Percentiles rank a stretch among this genome's conserved stretches.
Conservation (phyloP, 257 asterid genomes). For the Cynanchum wilfordii region DNA sequence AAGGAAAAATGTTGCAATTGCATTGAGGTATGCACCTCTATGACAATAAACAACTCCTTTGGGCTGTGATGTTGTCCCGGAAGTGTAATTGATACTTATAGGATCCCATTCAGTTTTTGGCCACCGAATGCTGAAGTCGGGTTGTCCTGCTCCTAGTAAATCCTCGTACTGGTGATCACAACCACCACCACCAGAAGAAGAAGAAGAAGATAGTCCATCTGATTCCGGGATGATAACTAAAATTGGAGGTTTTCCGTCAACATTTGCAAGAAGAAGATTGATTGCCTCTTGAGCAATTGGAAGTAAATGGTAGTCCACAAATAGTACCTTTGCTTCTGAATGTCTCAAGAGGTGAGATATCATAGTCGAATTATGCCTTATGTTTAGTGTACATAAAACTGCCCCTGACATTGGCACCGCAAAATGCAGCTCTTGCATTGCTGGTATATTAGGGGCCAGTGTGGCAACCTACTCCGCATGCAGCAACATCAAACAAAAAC, state of each 20-base stretch:
- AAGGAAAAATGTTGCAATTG: constrained; percentile 24
- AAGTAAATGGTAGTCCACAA: constrained; percentile 31
- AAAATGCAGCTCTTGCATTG: constrained; percentile 42
- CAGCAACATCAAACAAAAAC: background rate
- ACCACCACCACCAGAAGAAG: too few species aligned
- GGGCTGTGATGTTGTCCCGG: constrained; percentile 38
- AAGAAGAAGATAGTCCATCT: constrained; percentile 6
- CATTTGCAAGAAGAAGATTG: constrained; percentile 17
- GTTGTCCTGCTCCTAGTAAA: constrained; percentile 23
- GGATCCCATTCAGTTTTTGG: constrained; percentile 37
- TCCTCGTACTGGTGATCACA: constrained; percentile 22
- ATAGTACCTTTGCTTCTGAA: constrained; percentile 36
- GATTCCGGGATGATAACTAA: constrained; percentile 25
- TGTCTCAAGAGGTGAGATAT: constrained; percentile 28
- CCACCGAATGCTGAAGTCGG: constrained; percentile 19
- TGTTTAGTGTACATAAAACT: constrained; percentile 31
- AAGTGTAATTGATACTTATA: constrained; percentile 33
- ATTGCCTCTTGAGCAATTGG: constrained; percentile 28
- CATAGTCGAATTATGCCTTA: constrained; percentile 34
- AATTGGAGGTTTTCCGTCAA: constrained; percentile 15
- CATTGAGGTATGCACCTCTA: constrained; percentile 38
- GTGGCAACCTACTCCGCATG: constrained; percentile 27
- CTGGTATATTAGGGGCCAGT: constrained; percentile 38
- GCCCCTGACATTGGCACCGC: constrained; percentile 46
- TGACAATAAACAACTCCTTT: constrained; percentile 40